phyloP scores from a whole-genome alignment of 805 yeast species.

The Barnettozyma sp. region DNA sequence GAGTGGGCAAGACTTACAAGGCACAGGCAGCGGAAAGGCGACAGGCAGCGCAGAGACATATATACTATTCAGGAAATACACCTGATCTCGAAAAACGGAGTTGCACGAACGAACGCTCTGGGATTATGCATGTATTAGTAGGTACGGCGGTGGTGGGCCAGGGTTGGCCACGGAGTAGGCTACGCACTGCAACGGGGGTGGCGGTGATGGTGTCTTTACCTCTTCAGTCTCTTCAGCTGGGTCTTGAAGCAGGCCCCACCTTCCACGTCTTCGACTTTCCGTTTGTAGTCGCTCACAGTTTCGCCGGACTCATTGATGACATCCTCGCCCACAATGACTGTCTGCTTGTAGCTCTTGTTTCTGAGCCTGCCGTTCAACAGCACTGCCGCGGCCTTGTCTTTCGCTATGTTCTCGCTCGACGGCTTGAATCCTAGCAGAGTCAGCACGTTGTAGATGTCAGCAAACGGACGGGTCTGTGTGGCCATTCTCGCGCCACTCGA shows the following conservation, averaged over 20 bases:
- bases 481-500: constrained; percentile 66
- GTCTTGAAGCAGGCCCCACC: constrained; percentile 22
- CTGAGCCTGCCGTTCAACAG: constrained; percentile 71
- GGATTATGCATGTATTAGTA: no score
- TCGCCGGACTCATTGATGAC: constrained; percentile 23
- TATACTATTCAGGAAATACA: no score
- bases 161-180: no score
- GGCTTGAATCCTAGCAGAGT: constrained; percentile 64
- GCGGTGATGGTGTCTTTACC: no score
- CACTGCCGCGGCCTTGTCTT: constrained; percentile 52
- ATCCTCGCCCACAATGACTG: constrained; percentile 48
- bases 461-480: constrained; percentile 53
- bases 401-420: constrained; percentile 46
- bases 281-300: constrained; percentile 14
- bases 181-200: no score
- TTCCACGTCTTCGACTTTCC: constrained; percentile 15
- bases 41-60: no score
- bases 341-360: constrained; percentile 70
- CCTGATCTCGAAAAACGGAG: no score
- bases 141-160: no score
- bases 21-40: no score
- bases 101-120: no score
- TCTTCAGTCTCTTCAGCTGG: constrained; percentile 22
- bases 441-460: constrained; percentile 62
- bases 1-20: no score